Percentiles rank a stretch among this genome's conserved stretches.
phyloP scores from a whole-genome alignment of 257 asterid species.

The Przewalskia tangutica region DNA sequence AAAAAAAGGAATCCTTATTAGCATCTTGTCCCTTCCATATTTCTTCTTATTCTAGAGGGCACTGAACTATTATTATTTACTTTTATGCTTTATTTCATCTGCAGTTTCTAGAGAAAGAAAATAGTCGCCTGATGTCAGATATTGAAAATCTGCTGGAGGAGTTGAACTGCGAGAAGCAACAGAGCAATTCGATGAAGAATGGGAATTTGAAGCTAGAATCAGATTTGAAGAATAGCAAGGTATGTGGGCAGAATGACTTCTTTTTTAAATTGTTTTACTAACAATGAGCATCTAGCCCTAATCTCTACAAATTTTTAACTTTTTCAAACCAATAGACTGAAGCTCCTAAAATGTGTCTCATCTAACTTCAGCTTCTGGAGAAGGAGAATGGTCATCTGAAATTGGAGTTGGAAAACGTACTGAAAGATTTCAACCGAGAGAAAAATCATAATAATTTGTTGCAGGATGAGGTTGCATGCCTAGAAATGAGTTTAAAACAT shows the following conservation, averaged over 20 bases:
- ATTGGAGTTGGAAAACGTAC: conserved; percentile 38
- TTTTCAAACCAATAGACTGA: background rate
- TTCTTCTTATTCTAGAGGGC: background rate
- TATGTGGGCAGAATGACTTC: conserved; percentile 6
- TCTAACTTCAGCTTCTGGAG: conserved; percentile 42
- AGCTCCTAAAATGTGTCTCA: background rate
- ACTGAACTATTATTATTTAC: background rate
- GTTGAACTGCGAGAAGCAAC: conserved; percentile 34
- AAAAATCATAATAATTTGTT: conserved; percentile 41
- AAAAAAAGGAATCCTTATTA: background rate
- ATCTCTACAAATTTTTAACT: background rate
- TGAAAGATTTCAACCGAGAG: conserved; percentile 36
- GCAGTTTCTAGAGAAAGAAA: conserved; percentile 49
- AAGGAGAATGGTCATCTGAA: conserved; percentile 45
- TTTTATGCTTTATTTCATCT: conserved; percentile 1
- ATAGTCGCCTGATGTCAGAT: conserved; percentile 27
- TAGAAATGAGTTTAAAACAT: conserved; percentile 40
- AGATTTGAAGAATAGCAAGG: conserved; percentile 33
- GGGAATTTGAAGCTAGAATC: conserved; percentile 31
- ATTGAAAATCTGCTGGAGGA: conserved; percentile 29
- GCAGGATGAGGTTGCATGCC: conserved; percentile 37
- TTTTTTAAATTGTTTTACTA: background rate
- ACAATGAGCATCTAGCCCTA: background rate
- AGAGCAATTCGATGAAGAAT: conserved; percentile 25
- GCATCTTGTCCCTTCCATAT: background rate